Evolutionary conservation across 2,329 filamentous ascomycete species (phyloP), one percentile per base, ranked within the genome.

Genomic region (Claviceps sp.): DNA sequence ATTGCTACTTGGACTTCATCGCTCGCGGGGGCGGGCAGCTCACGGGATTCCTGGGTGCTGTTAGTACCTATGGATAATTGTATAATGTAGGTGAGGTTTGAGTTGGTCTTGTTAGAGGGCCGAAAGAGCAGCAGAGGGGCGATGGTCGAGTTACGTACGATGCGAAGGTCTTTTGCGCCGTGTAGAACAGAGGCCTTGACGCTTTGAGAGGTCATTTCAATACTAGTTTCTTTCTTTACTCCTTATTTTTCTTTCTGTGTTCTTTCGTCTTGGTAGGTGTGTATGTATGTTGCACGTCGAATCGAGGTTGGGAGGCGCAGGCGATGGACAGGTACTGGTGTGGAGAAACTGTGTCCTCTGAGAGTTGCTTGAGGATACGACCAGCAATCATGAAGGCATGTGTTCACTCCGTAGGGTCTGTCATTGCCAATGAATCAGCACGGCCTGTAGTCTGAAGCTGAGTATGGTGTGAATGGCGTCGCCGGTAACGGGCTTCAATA

Each of bases 1-100:
- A 84, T 71, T 56, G 76, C 70, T 55, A 85, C 70, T 60, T 82
- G 80, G 51, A 85, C 76, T 56, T 84, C 78, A 58, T 73, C 69
- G 53, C 71, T 65, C 14, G 68, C 69, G 14, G 80, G 80, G n/a
- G 73, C 52, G 4, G 78, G 65, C 24, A 84, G 71, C 6, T 68
- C 61, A 54, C 80, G 74, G 52, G 73, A 69, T 72, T 81, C 73
- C 80, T 82, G 59, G n/a, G 11, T 34, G 43, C 1, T 30, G 43
- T 46, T 8, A 46, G 14, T 14, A 17, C 22, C 3, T 22, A 22
- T 22, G 3, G 1, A 22, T 22, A 22, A 22, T 22, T 22, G 22
- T 22, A 22, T 3, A 22, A 22, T 42, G 16, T 10, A 11, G n/a
- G n/a, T n/a, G 38, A 40, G 7, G 13, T n/a, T 17, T 22, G n/a